phyloP scores from a whole-genome alignment of 805 yeast species.

The Wickerhamomyces sydowiorum region DNA sequence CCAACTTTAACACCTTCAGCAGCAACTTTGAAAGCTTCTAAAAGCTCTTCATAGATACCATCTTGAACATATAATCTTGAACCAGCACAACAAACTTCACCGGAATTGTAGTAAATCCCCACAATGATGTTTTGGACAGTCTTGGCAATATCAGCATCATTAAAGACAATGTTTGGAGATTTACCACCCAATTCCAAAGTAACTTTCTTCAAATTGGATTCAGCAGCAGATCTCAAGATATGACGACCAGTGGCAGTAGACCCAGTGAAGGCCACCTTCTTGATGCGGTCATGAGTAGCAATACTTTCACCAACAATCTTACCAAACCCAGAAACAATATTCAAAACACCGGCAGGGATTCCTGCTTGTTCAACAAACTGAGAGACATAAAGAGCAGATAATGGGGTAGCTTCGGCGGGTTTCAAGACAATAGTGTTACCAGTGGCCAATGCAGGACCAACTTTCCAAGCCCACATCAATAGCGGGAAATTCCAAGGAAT shows the following conservation, averaged over 20 bases:
- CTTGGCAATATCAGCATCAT: constrained; percentile 62
- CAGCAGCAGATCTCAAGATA: constrained; percentile 68
- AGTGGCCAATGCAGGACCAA: constrained; percentile 88
- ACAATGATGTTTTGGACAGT: constrained; percentile 63
- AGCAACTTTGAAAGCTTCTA: constrained; percentile 47
- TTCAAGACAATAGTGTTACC: constrained; percentile 87
- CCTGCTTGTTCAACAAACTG: constrained; percentile 74
- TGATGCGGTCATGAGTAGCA: constrained; percentile 70
- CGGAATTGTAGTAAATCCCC: constrained; percentile 84
- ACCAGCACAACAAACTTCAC: constrained; percentile 93
- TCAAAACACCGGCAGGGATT: constrained; percentile 86
- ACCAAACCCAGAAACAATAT: constrained; percentile 85
- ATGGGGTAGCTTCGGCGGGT: constrained; percentile 89
- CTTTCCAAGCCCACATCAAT: constrained; percentile 91
- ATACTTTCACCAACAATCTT: constrained; percentile 78
- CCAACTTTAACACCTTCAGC: constrained; percentile 59
- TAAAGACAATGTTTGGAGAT: constrained; percentile 79
- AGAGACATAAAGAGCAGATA: constrained; percentile 76
- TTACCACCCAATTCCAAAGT: constrained; percentile 88
- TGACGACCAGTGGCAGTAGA: constrained; percentile 82
- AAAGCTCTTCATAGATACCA: constrained; percentile 60
- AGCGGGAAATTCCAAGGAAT: constrained; percentile 98
- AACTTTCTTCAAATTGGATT: constrained; percentile 69
- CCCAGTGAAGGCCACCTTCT: constrained; percentile 93
- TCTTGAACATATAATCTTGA: constrained; percentile 82